phyloP scores from a whole-genome alignment of 1,139 yeast species.

The Saccharomyces pastorianus region DNA sequence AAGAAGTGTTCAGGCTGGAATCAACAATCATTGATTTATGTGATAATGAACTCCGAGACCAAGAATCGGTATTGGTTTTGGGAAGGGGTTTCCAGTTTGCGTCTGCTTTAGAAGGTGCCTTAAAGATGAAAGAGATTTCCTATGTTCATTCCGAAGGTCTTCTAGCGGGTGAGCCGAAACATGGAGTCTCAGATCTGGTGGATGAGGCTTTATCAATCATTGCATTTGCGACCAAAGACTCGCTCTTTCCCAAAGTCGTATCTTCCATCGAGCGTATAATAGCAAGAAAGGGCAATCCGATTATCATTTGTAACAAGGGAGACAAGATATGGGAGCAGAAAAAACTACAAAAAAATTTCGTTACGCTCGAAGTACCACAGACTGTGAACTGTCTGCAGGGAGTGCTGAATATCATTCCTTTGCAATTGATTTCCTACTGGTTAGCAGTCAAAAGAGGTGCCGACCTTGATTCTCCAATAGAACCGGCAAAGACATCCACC shows the following conservation, averaged over 20 bases:
- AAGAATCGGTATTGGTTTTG: conserved; percentile 24
- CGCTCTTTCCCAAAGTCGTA: conserved; percentile 65
- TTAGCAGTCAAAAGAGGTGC: conserved; percentile 91
- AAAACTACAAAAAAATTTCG: conserved; percentile 37
- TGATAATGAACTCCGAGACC: conserved; percentile 29
- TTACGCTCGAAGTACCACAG: conserved; percentile 79
- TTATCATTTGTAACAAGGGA: conserved; percentile 84
- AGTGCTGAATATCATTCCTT: conserved; percentile 65
- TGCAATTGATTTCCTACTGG: conserved; percentile 78
- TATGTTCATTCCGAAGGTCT: conserved; percentile 79
- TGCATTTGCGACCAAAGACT: conserved; percentile 42
- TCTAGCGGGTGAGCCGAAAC: conserved; percentile 96
- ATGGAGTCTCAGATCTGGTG: conserved; percentile 93
- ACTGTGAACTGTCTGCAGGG: conserved; percentile 98
- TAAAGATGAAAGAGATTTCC: conserved; percentile 73
- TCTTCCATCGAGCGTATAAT: conserved; percentile 94
- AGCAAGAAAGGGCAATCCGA: conserved; percentile 91
- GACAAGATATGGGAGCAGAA: conserved; percentile 54
- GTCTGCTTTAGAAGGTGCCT: conserved; percentile 95
- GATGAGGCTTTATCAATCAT: conserved; percentile 90
- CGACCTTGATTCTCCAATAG: conserved; percentile 97
- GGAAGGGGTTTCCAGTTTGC: conserved; percentile 98
- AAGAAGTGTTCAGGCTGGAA: conserved; percentile 65
- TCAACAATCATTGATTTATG: conserved; percentile 69
- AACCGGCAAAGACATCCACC: conserved; percentile 43